These are phyloP conservation scores for Kodamaea derodonti DNA, from an alignment of 1,139 yeast species.

Conservation along the genomic window DNA sequence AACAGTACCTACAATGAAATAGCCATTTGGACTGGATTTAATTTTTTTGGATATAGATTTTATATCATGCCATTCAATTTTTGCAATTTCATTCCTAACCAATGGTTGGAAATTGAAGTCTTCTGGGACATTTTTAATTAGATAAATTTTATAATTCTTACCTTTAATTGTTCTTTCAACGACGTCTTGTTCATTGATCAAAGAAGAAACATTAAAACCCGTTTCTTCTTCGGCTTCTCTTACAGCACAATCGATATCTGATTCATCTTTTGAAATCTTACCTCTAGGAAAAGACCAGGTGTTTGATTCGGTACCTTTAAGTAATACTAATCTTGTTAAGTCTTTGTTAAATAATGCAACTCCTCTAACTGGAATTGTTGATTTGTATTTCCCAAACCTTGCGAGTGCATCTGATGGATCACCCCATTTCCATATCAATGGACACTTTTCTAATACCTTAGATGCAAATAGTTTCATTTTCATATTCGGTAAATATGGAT, in stretches of 20 bases:
- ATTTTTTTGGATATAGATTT: constrained; percentile 33
- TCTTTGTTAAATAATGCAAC: constrained; percentile 79
- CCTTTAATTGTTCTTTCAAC: constrained; percentile 80
- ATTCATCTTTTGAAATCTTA: constrained; percentile 89
- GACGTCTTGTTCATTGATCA: constrained; percentile 64
- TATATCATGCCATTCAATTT: constrained; percentile 44
- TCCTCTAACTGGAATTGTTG: constrained; percentile 93
- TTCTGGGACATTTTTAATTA: constrained; percentile 78
- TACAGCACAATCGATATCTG: constrained; percentile 87
- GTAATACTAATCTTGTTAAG: constrained; percentile 69
- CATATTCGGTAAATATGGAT: constrained; percentile 74
- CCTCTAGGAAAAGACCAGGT: constrained; percentile 98
- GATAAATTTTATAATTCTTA: constrained; percentile 80
- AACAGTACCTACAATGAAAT: constrained; percentile 57
- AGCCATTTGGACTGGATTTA: constrained; percentile 42
- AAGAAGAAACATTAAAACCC: constrained; percentile 78
- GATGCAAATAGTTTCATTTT: constrained; percentile 80
- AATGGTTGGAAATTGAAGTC: constrained; percentile 69
- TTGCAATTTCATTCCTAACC: constrained; percentile 82
- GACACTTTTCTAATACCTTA: constrained; percentile 70
- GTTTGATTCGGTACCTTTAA: constrained; percentile 80
- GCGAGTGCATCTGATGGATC: constrained; percentile 71
- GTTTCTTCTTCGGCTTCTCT: constrained; percentile 94
- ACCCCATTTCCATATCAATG: constrained; percentile 84
- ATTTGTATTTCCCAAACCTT: constrained; percentile 79